Percentiles rank a stretch among this genome's conserved stretches.
These are phyloP conservation scores for Neobulgaria alba DNA, from an alignment of 2,329 filamentous ascomycete species.

Conservation along the genomic window DNA sequence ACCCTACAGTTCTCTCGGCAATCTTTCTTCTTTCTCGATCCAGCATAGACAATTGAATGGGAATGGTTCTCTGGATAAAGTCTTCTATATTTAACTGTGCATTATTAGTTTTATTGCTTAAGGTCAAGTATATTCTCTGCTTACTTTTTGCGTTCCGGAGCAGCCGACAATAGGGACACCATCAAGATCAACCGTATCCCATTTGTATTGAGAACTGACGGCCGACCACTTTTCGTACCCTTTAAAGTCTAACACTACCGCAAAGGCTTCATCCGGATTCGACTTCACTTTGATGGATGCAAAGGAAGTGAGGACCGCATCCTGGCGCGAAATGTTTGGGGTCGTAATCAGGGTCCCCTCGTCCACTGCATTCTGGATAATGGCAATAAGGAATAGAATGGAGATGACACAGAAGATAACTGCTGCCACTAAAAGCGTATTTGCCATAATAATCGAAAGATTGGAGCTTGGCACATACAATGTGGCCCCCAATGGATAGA, in stretches of 20 bases:
- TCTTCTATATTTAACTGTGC: conserved; percentile 8
- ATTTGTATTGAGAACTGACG: conserved; percentile 13
- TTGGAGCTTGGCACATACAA: too few species aligned
- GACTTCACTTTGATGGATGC: conserved; percentile 15
- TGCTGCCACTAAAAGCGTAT: too few species aligned
- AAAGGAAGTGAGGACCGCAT: conserved; percentile 12
- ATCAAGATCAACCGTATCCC: conserved; percentile 6
- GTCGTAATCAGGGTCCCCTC: conserved; percentile 8
- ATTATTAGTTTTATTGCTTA: background rate
- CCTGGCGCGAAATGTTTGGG: conserved; percentile 8
- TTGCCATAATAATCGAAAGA: too few species aligned
- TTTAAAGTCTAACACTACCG: conserved; percentile 10
- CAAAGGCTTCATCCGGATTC: conserved; percentile 16
- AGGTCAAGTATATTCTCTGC: background rate
- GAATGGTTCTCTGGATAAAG: conserved; percentile 3
- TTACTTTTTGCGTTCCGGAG: conserved; percentile 14
- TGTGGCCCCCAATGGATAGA: too few species aligned
- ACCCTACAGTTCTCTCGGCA: conserved; percentile 8
- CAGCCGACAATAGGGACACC: conserved; percentile 13
- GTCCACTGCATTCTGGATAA: conserved; percentile 8
- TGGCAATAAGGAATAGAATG: conserved; percentile 8
- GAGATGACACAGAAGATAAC: background rate
- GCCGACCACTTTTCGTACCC: conserved; percentile 13
- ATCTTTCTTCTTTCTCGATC: conserved; percentile 13
- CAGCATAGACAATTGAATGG: conserved; percentile 10